A percentile compares a stretch with the other conserved stretches of the same genome.
Conservation (phyloP, 495 filamentous ascomycete genomes). For the Parathielavia hyrcaniae region DNA sequence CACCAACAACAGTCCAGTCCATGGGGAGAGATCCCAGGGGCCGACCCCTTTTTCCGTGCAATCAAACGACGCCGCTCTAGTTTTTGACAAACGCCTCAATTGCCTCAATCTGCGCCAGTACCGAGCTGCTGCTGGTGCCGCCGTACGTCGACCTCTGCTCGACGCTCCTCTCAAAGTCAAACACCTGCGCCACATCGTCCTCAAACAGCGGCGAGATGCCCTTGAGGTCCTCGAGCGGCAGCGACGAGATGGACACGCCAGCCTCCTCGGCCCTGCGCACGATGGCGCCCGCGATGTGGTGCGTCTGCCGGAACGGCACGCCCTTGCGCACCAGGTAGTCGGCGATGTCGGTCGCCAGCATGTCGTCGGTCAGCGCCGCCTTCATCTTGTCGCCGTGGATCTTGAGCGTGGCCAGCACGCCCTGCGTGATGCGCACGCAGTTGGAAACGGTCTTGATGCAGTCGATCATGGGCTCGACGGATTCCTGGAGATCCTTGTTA, state of each 20-base stretch:
- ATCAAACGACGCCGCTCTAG: neutral
- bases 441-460: conserved; percentile 78
- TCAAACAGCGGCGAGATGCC: conserved; percentile 69
- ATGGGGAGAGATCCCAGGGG: neutral
- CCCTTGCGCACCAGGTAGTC: conserved; percentile 90
- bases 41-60: neutral
- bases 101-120: conserved; percentile 63
- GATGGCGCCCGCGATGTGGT: conserved; percentile 80
- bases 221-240: conserved; percentile 62
- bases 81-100: conserved; percentile 18
- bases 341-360: conserved; percentile 78
- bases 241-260: conserved; percentile 67
- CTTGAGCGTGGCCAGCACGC: conserved; percentile 68
- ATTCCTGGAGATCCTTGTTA: conserved; percentile 94
- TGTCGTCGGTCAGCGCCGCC: conserved; percentile 59
- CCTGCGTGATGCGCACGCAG: conserved; percentile 80
- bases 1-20: neutral
- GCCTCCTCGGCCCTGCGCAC: conserved; percentile 63
- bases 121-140: conserved; percentile 68
- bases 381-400: conserved; percentile 70
- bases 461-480: conserved; percentile 80
- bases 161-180: conserved; percentile 83
- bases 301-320: conserved; percentile 75
- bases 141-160: conserved; percentile 77
- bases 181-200: conserved; percentile 62